These are phyloP conservation scores for Xylariaceae sp. DNA, from an alignment of 2,329 filamentous ascomycete genomes.

Conservation along the genomic window DNA sequence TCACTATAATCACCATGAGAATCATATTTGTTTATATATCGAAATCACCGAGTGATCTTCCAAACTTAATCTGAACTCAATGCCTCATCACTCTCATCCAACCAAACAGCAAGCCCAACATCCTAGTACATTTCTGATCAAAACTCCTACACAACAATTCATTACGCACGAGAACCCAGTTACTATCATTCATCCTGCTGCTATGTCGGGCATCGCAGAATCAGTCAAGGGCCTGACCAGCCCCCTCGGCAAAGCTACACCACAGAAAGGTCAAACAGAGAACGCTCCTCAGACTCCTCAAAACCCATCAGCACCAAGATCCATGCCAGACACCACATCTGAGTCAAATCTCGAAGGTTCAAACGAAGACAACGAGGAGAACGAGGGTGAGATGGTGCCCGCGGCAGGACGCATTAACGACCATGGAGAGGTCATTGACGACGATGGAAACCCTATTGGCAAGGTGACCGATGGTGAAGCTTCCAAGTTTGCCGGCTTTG, in stretches of 20 bases:
- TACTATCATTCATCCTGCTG: conserved; percentile 36
- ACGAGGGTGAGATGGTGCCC: conserved; percentile 44
- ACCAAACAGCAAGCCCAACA: conserved; percentile 16
- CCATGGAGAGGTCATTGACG: conserved; percentile 62
- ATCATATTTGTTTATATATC: conserved; percentile 19
- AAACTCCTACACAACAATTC: conserved; percentile 30
- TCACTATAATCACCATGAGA: conserved; percentile 15
- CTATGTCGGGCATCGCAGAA: conserved; percentile 39
- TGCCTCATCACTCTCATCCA: conserved; percentile 26
- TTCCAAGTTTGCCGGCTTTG: conserved; percentile 38
- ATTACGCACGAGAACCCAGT: conserved; percentile 35
- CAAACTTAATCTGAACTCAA: conserved; percentile 13
- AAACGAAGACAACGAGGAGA: conserved; percentile 35
- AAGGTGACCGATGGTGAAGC: conserved; percentile 43
- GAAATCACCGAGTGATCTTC: conserved; percentile 27
- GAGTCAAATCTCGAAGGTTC: conserved; percentile 27
- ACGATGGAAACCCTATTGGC: conserved; percentile 56
- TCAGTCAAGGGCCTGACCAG: conserved; percentile 28
- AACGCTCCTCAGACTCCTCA: conserved; percentile 26
- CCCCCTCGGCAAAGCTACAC: conserved; percentile 26
- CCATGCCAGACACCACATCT: conserved; percentile 37
- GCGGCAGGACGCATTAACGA: conserved; percentile 53
- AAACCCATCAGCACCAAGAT: conserved; percentile 34
- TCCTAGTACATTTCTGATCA: conserved; percentile 25
- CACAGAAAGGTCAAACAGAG: conserved; percentile 16